A percentile compares a stretch with the other conserved stretches of the same genome.
phyloP scores from a whole-genome alignment of 306 rosid species.

The Pterocarpus macrocarpus region DNA sequence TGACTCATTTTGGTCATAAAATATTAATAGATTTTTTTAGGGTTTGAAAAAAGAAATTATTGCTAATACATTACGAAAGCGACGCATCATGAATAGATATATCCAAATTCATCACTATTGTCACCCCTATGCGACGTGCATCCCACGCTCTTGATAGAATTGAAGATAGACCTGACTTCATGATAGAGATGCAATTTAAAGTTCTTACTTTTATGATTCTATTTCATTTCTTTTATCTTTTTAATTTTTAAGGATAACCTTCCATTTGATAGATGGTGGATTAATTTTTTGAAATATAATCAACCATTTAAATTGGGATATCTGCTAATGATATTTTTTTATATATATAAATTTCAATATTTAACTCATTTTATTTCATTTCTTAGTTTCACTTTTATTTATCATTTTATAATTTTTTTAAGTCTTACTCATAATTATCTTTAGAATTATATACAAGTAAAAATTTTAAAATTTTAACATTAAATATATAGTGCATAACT shows the following conservation, averaged over 20 bases:
- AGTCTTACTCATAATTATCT: too few species aligned
- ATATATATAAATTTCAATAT: too few species aligned
- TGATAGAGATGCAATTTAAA: neutral
- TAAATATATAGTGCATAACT: too few species aligned
- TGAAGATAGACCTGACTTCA: constrained; percentile 1
- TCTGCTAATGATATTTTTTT: too few species aligned
- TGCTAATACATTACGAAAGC: constrained; percentile 18
- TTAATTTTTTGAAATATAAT: too few species aligned
- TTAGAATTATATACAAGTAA: too few species aligned
- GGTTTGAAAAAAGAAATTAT: neutral
- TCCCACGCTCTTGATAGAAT: neutral
- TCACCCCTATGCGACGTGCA: neutral
- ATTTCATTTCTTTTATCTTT: neutral
- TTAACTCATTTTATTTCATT: too few species aligned
- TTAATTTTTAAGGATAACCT: neutral
- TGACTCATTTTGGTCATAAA: constrained; percentile 39
- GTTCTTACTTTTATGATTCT: neutral
- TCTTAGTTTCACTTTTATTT: too few species aligned
- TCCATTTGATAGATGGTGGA: too few species aligned
- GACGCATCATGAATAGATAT: constrained; percentile 30
- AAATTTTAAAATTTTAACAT: too few species aligned
- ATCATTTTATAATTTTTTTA: too few species aligned
- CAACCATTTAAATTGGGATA: too few species aligned
- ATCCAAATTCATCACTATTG: neutral
- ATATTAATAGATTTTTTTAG: neutral